These are phyloP conservation scores for Tolypocladium nubicola DNA, from an alignment of 2,329 filamentous ascomycete species.

Conservation along the genomic window DNA sequence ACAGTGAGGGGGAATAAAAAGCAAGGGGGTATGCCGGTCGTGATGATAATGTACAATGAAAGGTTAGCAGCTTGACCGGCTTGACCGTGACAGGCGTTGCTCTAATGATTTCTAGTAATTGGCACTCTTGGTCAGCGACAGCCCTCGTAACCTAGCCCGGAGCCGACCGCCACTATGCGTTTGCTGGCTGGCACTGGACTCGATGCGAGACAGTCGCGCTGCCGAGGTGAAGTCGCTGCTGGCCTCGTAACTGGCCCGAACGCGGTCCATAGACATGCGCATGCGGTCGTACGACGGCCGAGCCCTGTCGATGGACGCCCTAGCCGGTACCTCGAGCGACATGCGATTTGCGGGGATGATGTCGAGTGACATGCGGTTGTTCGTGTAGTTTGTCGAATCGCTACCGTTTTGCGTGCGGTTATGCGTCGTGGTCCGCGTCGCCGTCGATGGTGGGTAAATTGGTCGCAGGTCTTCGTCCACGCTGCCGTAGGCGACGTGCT, in stretches of 20 bases:
- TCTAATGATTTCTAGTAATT: conserved; percentile 21
- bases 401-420: conserved; percentile 84
- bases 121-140: conserved; percentile 31
- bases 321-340: conserved; percentile 44
- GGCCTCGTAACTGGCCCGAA: conserved; percentile 73
- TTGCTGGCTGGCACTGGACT: conserved; percentile 52
- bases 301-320: conserved; percentile 55
- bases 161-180: conserved; percentile 13
- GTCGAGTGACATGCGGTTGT: conserved; percentile 46
- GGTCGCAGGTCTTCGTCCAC: conserved; percentile 82
- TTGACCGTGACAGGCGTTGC: conserved; percentile 6
- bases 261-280: conserved; percentile 76
- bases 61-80: conserved; percentile 1
- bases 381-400: conserved; percentile 85
- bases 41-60: conserved; percentile 18
- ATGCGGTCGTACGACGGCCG: conserved; percentile 84
- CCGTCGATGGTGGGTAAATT: conserved; percentile 86
- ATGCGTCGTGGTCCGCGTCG: conserved; percentile 62
- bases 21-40: conserved; percentile 7
- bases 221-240: conserved; percentile 89
- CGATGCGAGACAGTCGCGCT: conserved; percentile 71
- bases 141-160: conserved; percentile 27
- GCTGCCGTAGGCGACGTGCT: conserved; percentile 48
- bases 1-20: conserved; percentile 18
- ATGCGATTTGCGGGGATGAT: conserved; percentile 36